phyloP scores from a whole-genome alignment of 441 rosid species.

The Populus hybrid region DNA sequence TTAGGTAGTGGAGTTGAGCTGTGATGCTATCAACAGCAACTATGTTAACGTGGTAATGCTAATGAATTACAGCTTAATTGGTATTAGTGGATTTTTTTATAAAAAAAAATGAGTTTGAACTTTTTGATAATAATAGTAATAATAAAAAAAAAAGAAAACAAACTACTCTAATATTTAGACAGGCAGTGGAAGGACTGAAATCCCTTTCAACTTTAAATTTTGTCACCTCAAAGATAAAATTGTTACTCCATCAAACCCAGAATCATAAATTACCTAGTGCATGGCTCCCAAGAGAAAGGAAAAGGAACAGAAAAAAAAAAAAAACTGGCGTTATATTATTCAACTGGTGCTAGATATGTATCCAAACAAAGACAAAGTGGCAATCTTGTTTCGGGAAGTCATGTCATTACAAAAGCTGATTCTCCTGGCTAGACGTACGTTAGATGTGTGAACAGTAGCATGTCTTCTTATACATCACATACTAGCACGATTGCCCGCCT shows the following conservation, averaged over 20 bases:
- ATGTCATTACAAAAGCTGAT: conserved; percentile 16
- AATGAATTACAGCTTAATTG: no score
- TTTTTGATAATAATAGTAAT: no score
- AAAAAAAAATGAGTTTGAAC: no score
- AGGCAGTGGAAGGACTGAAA: not conserved
- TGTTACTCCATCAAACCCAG: not conserved
- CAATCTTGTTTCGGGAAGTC: conserved; percentile 4
- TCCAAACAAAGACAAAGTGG: not conserved
- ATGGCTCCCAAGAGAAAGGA: conserved; percentile 8
- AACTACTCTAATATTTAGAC: not conserved
- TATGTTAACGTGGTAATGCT: no score
- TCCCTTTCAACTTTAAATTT: not conserved
- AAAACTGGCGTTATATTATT: conserved; percentile 3
- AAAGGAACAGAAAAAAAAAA: not conserved
- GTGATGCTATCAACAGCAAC: no score
- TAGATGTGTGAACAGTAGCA: no score
- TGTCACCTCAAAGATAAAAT: not conserved
- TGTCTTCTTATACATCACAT: no score
- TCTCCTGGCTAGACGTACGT: not conserved
- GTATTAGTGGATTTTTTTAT: no score
- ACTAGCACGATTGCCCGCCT: no score
- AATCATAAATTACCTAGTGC: not conserved
- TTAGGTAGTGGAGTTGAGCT: no score
- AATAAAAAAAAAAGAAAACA: no score
- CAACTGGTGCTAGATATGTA: conserved; percentile 1